Conservation (phyloP, 1,139 yeast species). For the Diutina mesorugosa region DNA sequence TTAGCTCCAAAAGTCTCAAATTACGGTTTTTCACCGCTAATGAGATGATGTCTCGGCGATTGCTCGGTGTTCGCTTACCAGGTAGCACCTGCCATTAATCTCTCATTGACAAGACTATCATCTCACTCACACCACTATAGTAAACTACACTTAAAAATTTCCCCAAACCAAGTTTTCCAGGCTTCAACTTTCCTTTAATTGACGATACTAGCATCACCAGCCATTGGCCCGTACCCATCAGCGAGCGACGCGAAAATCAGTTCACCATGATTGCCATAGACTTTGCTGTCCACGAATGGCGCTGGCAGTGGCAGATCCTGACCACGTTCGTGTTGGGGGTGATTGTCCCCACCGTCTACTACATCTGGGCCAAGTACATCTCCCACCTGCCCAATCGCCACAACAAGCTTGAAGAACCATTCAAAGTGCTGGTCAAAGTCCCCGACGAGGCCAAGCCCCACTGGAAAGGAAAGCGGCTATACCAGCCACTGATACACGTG, state of each 20-base stretch:
- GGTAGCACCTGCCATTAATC: too few relatives aligned
- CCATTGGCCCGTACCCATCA: too few relatives aligned
- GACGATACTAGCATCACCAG: too few relatives aligned
- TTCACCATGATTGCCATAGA: constrained; percentile 31
- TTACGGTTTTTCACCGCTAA: too few relatives aligned
- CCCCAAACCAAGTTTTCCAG: too few relatives aligned
- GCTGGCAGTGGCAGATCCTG: constrained; percentile 37
- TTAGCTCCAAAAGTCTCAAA: too few relatives aligned
- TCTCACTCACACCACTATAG: too few relatives aligned
- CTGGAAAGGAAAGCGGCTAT: constrained; percentile 81
- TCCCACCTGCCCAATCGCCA: constrained; percentile 27
- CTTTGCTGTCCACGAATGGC: constrained; percentile 27
- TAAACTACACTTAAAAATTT: too few relatives aligned
- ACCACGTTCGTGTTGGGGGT: constrained; percentile 33
- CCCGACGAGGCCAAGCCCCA: constrained; percentile 84
- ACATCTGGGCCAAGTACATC: constrained; percentile 24
- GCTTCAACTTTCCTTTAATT: too few relatives aligned
- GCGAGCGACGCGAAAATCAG: background rate
- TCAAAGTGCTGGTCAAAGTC: constrained; percentile 30
- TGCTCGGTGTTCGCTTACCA: too few relatives aligned
- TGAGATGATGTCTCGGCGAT: too few relatives aligned
- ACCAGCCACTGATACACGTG: constrained; percentile 39
- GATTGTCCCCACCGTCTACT: constrained; percentile 25
- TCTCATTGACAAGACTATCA: too few relatives aligned
- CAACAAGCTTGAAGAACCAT: constrained; percentile 31